Conservation (phyloP, 1,139 yeast species). For the Saccharomyces uvarum region DNA sequence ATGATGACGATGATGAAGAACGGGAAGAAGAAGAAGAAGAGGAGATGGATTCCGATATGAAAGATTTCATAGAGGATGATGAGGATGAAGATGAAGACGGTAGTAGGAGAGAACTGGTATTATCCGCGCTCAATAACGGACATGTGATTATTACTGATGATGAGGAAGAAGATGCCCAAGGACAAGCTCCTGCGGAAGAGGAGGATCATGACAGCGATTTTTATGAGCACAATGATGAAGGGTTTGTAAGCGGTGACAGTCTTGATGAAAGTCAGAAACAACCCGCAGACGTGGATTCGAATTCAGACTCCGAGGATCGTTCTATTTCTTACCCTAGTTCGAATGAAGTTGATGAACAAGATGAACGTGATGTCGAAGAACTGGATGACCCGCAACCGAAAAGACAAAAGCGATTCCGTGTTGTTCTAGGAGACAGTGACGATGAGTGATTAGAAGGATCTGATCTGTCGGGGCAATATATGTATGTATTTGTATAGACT, state of each 20-base stretch:
- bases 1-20: constrained; percentile 7
- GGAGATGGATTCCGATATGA: constrained; percentile 19
- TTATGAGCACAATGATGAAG: constrained; percentile 20
- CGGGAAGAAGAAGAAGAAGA: constrained; percentile 7
- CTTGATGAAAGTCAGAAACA: constrained; percentile 12
- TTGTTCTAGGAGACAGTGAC: constrained; percentile 25
- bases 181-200: constrained; percentile 5
- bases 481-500: background rate
- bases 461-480: background rate
- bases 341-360: background rate
- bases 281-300: background rate
- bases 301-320: background rate
- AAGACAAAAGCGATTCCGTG: constrained; percentile 17
- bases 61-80: constrained; percentile 21
- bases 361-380: constrained; percentile 6
- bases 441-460: constrained; percentile 13
- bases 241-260: constrained; percentile 27
- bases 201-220: constrained; percentile 19
- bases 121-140: background rate
- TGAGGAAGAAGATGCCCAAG: constrained; percentile 6
- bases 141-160: constrained; percentile 1
- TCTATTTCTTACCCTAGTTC: background rate
- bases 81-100: constrained; percentile 13
- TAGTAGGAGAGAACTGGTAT: constrained; percentile 4
- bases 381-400: constrained; percentile 4